These are phyloP conservation scores for Syzygium jambos DNA, from an alignment of 345 rosid species.

Conservation along the genomic window DNA sequence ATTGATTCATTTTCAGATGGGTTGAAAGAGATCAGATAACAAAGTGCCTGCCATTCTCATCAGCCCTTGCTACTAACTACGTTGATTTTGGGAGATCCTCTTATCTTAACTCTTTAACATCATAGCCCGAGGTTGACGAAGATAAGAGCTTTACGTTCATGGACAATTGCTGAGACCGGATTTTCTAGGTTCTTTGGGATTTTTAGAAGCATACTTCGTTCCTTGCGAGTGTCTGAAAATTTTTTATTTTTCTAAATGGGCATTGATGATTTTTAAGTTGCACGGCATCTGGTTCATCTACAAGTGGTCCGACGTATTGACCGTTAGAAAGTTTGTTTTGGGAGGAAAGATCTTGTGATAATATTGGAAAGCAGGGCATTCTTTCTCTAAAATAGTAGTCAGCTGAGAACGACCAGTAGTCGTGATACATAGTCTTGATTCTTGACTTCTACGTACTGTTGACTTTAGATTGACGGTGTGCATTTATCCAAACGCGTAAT, in stretches of 20 bases:
- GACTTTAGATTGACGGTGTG: not conserved
- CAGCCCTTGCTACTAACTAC: not conserved
- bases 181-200: not conserved
- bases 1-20: constrained; percentile 40
- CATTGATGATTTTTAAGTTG: not conserved
- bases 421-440: not conserved
- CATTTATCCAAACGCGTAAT: not conserved
- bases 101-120: not conserved
- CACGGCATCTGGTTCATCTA: not conserved
- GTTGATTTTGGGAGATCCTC: not conserved
- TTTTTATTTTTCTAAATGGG: not conserved
- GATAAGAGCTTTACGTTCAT: not conserved
- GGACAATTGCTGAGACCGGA: not conserved
- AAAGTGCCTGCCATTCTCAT: not conserved
- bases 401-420: not conserved
- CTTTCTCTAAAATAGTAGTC: not conserved
- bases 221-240: not conserved
- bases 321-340: not conserved
- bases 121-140: not conserved
- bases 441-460: not conserved
- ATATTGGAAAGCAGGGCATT: not conserved
- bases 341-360: not conserved
- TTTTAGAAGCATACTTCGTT: not conserved
- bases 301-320: not conserved
- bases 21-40: constrained; percentile 18